These are phyloP conservation scores for Lecanosticta acicola DNA, from an alignment of 2,329 filamentous ascomycete species.

Conservation along the genomic window DNA sequence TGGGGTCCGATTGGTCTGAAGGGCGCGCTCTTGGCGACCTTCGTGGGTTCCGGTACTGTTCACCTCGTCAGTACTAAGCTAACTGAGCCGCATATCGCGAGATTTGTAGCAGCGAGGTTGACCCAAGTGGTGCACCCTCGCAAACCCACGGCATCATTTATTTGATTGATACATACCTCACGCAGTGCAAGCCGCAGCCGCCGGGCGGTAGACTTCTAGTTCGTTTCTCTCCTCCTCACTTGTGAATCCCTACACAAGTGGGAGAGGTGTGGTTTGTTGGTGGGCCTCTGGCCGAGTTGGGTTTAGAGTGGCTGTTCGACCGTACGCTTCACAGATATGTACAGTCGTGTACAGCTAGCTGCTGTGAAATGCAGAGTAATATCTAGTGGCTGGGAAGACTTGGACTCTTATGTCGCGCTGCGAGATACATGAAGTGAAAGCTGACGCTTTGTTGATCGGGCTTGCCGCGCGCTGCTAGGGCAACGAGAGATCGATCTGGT, in stretches of 20 bases:
- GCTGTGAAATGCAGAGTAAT: not conserved
- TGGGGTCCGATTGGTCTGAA: conserved; percentile 28
- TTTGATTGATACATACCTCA: conserved; percentile 71
- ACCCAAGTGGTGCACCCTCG: too few species aligned
- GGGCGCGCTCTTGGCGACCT: conserved; percentile 5
- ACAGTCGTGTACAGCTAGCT: not conserved
- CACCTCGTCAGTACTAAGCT: conserved; percentile 14
- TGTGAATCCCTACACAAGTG: conserved; percentile 19
- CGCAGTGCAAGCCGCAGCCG: conserved; percentile 75
- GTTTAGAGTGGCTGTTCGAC: not conserved
- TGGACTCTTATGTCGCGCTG: not conserved
- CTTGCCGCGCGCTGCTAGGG: not conserved
- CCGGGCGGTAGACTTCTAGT: conserved; percentile 52
- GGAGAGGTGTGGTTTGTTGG: conserved; percentile 11
- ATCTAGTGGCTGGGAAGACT: conserved; percentile 4
- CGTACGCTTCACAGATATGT: not conserved
- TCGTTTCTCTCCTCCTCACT: conserved; percentile 14
- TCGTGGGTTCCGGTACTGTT: conserved; percentile 26
- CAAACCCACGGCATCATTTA: too few species aligned
- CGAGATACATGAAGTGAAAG: conserved; percentile 4
- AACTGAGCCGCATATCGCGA: too few species aligned
- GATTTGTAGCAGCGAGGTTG: too few species aligned
- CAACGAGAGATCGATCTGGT: not conserved
- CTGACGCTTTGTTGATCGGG: not conserved
- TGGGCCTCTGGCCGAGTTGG: conserved; percentile 5